Evolutionary conservation across 2,329 filamentous ascomycete genomes (phyloP), one percentile per base, ranked within the genome.

Genomic region (Nothophaeocryptopus gaeumannii): DNA sequence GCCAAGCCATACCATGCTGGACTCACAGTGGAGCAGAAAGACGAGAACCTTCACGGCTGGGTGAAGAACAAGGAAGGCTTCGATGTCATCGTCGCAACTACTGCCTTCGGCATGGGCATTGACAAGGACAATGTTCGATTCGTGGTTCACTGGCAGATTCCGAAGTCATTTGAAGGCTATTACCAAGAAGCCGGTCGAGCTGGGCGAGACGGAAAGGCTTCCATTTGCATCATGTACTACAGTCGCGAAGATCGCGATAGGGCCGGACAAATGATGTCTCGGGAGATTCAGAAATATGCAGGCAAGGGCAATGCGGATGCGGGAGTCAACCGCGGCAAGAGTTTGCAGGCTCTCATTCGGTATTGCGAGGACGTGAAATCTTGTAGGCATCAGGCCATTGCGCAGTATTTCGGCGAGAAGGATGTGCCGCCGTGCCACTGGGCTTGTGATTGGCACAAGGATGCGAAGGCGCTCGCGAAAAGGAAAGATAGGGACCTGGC

Each of bases 81-180:
- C 71, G 90, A 93, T 67, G 83, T 97, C 41, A 92, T 97, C 53
- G 90, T 96, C 26, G 92, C 92, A 1, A 97, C 92, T 0, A 97
- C 89, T 1, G 92, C 92, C 0, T 97, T 97, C 63, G 92, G 92
- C 2, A 97, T 97, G 92, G 92, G 92, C 20, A 96, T 97, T 57
- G 91, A 97, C 70, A 96, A 96, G 69, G 84, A 93, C 45, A 86
- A 95, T 60, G 92, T 97, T 9, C 86, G 92, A 2, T 96, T 96
- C 62, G 91, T 97, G 1, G 84, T 93, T 1, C 92, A 97, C 70
- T 97, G 92, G 90, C 87, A 89, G 51, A 79, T 96, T 8, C 89
- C 92, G 8, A 95, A 95, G 65, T 93, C 87, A 2, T 96, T 97
- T 66, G 92, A 97, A 68, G 89, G 91, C 1, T 96, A 93, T 66